A percentile compares a stretch with the other conserved stretches of the same genome.
Conservation (phyloP, 2,329 filamentous ascomycete genomes). For the Colletotrichum graminicola region DNA sequence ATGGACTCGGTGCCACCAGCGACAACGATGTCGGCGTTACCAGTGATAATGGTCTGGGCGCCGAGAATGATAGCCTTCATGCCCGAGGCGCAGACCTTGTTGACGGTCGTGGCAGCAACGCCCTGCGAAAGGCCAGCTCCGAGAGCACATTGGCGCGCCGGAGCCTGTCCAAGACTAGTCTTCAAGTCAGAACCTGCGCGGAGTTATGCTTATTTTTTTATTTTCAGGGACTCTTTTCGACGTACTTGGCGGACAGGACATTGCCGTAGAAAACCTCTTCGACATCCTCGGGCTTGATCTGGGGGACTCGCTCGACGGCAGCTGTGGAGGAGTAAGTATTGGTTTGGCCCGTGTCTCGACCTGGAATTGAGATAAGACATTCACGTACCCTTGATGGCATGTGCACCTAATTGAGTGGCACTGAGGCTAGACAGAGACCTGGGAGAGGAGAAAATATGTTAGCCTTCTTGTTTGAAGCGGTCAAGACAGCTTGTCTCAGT, state of each 20-base stretch:
- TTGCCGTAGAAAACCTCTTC: conserved; percentile 99
- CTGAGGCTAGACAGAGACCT: conserved; percentile 90
- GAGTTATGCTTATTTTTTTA: neutral
- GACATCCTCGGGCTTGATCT: conserved; percentile 89
- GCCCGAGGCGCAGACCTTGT: conserved; percentile 98
- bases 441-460: conserved; percentile 42
- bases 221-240: conserved; percentile 14
- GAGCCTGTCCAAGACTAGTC: conserved; percentile 89
- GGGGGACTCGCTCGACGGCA: conserved; percentile 86
- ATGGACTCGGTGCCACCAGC: conserved; percentile 98
- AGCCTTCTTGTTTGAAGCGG: conserved; percentile 31
- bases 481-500: conserved; percentile 28
- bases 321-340: conserved; percentile 54
- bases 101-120: conserved; percentile 90
- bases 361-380: conserved; percentile 24
- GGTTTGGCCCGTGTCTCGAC: conserved; percentile 30
- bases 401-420: conserved; percentile 87
- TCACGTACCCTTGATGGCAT: conserved; percentile 89
- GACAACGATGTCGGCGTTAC: conserved; percentile 91
- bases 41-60: conserved; percentile 97
- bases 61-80: conserved; percentile 95
- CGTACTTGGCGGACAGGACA: conserved; percentile 94
- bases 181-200: conserved; percentile 4
- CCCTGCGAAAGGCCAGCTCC: conserved; percentile 85
- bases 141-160: conserved; percentile 93